Evolutionary conservation across 345 rosid genomes (phyloP), one percentile per base, ranked within the genome.

Genomic region (Brassica juncea): DNA sequence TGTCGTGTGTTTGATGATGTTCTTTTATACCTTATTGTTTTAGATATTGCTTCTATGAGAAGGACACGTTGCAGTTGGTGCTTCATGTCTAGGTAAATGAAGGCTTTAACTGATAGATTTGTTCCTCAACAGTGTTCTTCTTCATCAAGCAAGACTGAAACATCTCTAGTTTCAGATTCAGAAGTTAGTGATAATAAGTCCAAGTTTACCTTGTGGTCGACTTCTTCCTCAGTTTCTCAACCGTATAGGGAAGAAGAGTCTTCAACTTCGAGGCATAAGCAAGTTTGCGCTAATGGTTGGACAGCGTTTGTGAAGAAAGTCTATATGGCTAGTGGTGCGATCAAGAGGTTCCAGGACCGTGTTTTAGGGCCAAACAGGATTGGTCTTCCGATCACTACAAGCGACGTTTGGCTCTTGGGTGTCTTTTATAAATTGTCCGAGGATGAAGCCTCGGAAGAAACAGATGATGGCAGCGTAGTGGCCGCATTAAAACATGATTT

Each of bases 371-470:
- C 89, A 0, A 78, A 82, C 74, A 90, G 86, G 76, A 88, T 84
- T 78, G 97, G 97, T 49, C 76, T 93, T 68, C 79, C 90, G 8
- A 89, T 78, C 80, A 76, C 84, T 42, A 86, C 90, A 25, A 86
- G 88, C 57, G 98, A 91, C 42, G 84, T 95, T 47, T 93, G 99
- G 98, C 91, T 95, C 76, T 84, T 95, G 35, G 99, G 98, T 31
- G 79, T 84, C 8, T 85, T 89, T 78, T 88, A 95, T 84, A 86
- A 84, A 82, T 82, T 95, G 79, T 87, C 93, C 16, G 80, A 68
- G 57, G 88, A 84, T 32, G 86, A 82, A 25, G 71, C 86, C 66
- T 73, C 84, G 4, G 80, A 64, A 31, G 86, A 84, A 71, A 89
- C 80, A 21, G 84, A 71, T 64, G 71, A 70, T 68, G 71, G 47